phyloP scores from a whole-genome alignment of 2,329 filamentous ascomycete species.

The Aspergillus jensenii region DNA sequence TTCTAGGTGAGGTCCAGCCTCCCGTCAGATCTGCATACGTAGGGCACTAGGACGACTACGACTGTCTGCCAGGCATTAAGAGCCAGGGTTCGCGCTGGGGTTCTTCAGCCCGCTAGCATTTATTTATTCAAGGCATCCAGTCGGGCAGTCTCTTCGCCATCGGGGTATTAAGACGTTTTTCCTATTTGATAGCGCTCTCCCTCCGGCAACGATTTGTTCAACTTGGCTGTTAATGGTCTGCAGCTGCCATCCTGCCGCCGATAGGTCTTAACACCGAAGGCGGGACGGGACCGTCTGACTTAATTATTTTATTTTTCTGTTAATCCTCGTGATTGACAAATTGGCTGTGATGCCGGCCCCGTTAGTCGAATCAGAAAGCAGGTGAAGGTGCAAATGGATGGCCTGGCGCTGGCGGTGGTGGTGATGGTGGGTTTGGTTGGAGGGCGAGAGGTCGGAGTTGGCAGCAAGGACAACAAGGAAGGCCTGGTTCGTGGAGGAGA shows the following conservation, averaged over 20 bases:
- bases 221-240: neutral
- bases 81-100: neutral
- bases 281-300: neutral
- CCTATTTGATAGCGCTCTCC: neutral
- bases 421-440: too few relatives aligned
- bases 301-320: neutral
- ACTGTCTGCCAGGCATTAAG: neutral
- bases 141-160: neutral
- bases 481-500: neutral
- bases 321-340: constrained; percentile 1
- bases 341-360: neutral
- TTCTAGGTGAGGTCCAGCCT: neutral
- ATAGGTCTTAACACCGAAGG: neutral
- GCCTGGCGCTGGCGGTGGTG: neutral
- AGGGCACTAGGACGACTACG: neutral
- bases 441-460: neutral
- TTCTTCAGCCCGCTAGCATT: neutral
- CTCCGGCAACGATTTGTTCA: neutral
- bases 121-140: neutral
- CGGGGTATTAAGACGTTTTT: neutral
- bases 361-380: neutral
- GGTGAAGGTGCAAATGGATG: neutral
- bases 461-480: neutral
- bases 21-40: neutral
- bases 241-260: neutral